phyloP scores from a whole-genome alignment of 2,329 filamentous ascomycete genomes.

The Parasarocladium wereldwijsianum region DNA sequence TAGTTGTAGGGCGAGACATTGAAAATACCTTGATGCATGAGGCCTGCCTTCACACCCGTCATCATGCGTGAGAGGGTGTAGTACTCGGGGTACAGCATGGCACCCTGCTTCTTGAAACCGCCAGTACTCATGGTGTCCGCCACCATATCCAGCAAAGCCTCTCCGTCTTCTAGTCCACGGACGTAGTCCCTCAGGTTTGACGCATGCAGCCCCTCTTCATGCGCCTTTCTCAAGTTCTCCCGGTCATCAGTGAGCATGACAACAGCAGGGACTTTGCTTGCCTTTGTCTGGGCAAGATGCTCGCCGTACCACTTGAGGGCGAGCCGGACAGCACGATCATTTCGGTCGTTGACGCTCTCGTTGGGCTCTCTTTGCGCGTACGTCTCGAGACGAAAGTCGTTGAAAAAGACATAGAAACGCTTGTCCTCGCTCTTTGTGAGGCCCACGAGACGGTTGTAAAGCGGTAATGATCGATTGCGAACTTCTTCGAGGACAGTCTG shows the following conservation, averaged over 20 bases:
- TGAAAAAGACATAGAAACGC: constrained; percentile 97
- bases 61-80: constrained; percentile 82
- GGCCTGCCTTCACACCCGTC: constrained; percentile 79
- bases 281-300: constrained; percentile 56
- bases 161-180: constrained; percentile 66
- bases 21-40: constrained; percentile 87
- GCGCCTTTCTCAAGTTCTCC: constrained; percentile 73
- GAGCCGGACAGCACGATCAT: constrained; percentile 77
- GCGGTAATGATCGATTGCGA: constrained; percentile 78
- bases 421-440: constrained; percentile 94
- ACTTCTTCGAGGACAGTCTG: constrained; percentile 96
- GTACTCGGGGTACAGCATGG: constrained; percentile 80
- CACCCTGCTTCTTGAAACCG: constrained; percentile 43
- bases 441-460: constrained; percentile 85
- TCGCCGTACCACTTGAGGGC: constrained; percentile 83
- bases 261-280: constrained; percentile 52
- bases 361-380: constrained; percentile 60
- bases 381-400: constrained; percentile 90
- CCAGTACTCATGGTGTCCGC: constrained; percentile 60
- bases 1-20: constrained; percentile 98
- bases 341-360: constrained; percentile 91
- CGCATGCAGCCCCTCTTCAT: constrained; percentile 56
- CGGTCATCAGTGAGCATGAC: constrained; percentile 92
- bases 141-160: constrained; percentile 85
- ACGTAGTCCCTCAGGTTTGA: constrained; percentile 65